Conservation (phyloP, 2,329 filamentous ascomycete species). For the Botrytis fabae region DNA sequence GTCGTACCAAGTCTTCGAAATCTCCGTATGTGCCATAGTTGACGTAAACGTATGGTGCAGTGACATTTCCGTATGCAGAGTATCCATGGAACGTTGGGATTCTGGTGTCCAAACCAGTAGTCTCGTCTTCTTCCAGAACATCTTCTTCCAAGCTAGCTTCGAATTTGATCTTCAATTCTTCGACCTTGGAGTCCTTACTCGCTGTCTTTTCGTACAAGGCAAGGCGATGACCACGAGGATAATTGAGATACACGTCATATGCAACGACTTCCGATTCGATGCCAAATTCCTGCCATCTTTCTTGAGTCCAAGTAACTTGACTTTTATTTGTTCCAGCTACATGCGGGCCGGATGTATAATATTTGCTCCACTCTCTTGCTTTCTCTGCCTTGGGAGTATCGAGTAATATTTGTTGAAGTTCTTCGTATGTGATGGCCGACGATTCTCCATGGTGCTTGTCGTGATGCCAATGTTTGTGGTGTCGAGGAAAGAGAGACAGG, state of each 20-base stretch:
- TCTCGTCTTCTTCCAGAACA: slow-evolving; percentile 78
- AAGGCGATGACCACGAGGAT: slow-evolving; percentile 69
- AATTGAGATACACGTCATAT: slow-evolving; percentile 79
- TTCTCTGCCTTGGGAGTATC: slow-evolving; percentile 58
- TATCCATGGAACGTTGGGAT: slow-evolving; percentile 95
- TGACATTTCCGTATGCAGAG: slow-evolving; percentile 89
- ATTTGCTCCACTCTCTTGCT: slow-evolving; percentile 70
- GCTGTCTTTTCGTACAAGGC: slow-evolving; percentile 59
- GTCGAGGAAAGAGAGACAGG: slow-evolving; percentile 45
- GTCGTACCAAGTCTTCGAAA: slow-evolving; percentile 75
- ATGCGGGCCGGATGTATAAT: slow-evolving; percentile 76
- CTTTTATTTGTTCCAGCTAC: slow-evolving; percentile 76
- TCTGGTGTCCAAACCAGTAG: slow-evolving; percentile 67
- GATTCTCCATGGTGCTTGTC: slow-evolving; percentile 30
- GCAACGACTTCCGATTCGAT: slow-evolving; percentile 62
- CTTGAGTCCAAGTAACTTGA: slow-evolving; percentile 69
- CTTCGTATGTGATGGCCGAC: slow-evolving; percentile 46
- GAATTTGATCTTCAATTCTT: slow-evolving; percentile 67
- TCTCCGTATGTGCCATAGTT: slow-evolving; percentile 89
- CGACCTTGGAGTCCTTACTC: slow-evolving; percentile 43
- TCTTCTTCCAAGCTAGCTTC: slow-evolving; percentile 84
- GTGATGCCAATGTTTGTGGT: slow-evolving; percentile 41
- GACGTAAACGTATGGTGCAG: slow-evolving; percentile 80
- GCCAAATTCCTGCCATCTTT: slow-evolving; percentile 72
- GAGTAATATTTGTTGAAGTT: slow-evolving; percentile 58